Evolutionary conservation across 495 filamentous ascomycete genomes (phyloP).

Genomic region (Neurospora sp.): DNA sequence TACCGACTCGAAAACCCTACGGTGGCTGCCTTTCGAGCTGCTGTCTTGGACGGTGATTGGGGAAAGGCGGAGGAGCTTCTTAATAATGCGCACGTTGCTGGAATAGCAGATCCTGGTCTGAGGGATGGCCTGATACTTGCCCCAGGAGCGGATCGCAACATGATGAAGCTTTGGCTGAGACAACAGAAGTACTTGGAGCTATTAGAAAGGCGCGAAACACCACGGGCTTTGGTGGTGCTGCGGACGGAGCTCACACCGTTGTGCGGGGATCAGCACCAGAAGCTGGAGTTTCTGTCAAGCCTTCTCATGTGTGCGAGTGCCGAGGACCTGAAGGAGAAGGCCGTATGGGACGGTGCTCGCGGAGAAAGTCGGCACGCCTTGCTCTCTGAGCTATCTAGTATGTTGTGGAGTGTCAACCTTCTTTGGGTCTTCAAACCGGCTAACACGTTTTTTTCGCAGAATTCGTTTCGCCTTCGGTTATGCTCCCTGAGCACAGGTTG

Average conservation of each 20-base stretch:
- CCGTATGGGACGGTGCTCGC: constrained; percentile 79
- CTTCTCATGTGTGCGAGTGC: constrained; percentile 77
- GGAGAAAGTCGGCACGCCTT: constrained; percentile 66
- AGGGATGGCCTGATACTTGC: constrained; percentile 38
- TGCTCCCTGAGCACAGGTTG: constrained; percentile 94
- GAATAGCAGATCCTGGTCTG: constrained; percentile 1
- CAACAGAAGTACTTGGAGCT: constrained; percentile 95
- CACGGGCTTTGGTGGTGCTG: constrained; percentile 66
- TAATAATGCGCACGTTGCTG: constrained; percentile 44
- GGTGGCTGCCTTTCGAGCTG: constrained; percentile 73
- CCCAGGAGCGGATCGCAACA: constrained; percentile 33
- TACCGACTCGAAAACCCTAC: constrained; percentile 77
- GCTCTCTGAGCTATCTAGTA: constrained; percentile 76
- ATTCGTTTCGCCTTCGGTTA: constrained; percentile 92
- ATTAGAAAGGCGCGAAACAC: constrained; percentile 64
- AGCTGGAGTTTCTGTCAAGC: constrained; percentile 75
- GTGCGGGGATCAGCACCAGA: constrained; percentile 59
- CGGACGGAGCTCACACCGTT: constrained; percentile 82
- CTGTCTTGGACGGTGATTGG: constrained; percentile 79
- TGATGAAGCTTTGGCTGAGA: constrained; percentile 62
- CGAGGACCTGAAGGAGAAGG: constrained; percentile 71
- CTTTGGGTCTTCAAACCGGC: constrained; percentile 2
- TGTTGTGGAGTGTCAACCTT: constrained; percentile 18
- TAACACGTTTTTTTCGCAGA: constrained; percentile 32
- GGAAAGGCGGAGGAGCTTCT: constrained; percentile 72